phyloP scores from a whole-genome alignment of 1,139 yeast species.

The Saccharomyces hybrid region DNA sequence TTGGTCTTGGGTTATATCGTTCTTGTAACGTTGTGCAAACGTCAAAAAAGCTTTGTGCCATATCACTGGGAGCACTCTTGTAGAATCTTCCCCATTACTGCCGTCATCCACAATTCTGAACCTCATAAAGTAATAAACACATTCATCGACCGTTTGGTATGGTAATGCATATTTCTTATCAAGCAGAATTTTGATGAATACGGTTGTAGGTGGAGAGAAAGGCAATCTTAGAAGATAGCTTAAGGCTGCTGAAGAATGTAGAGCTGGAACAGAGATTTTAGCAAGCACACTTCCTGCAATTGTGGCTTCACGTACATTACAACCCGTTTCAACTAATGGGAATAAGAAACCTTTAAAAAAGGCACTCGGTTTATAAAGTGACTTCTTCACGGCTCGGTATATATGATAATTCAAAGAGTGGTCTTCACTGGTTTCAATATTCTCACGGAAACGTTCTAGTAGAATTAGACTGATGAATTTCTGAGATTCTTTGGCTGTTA shows the following conservation, averaged over 20 bases:
- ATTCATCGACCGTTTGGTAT: constrained; percentile 88
- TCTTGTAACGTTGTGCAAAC: constrained; percentile 92
- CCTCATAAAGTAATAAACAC: constrained; percentile 91
- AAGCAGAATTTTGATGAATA: constrained; percentile 77
- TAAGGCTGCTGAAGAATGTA: constrained; percentile 94
- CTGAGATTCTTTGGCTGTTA: constrained; percentile 83
- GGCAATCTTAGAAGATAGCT: constrained; percentile 77
- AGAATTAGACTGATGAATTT: constrained; percentile 68
- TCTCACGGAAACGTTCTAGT: constrained; percentile 74
- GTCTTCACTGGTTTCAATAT: constrained; percentile 66
- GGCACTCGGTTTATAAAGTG: constrained; percentile 94
- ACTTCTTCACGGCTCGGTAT: constrained; percentile 83
- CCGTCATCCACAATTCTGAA: constrained; percentile 53
- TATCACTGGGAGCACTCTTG: constrained; percentile 72
- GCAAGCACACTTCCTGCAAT: constrained; percentile 88
- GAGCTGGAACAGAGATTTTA: constrained; percentile 85
- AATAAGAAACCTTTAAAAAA: constrained; percentile 92
- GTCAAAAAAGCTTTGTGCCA: constrained; percentile 96
- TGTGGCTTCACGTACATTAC: constrained; percentile 88
- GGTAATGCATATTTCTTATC: constrained; percentile 97
- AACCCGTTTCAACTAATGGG: constrained; percentile 80
- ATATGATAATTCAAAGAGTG: constrained; percentile 75
- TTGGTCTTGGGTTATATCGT: constrained; percentile 96
- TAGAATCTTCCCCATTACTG: constrained; percentile 38
- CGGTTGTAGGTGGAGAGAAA: constrained; percentile 81